Base-by-base conservation (phyloP, 768 basidiomycete genomes). In the Phylloporus sp. region DNA sequence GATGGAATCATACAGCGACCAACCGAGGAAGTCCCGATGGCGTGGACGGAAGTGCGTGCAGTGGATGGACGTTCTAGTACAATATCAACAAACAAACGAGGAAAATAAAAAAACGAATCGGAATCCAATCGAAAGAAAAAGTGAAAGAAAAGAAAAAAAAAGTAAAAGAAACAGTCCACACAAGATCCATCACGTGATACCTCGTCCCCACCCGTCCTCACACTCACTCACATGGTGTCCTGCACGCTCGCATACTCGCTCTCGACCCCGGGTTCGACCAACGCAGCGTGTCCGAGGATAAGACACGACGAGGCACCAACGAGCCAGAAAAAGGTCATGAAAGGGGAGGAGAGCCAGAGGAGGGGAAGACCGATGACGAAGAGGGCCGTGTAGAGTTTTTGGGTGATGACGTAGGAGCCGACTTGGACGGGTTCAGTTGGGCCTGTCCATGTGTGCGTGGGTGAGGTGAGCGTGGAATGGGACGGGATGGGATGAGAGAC, bases 191-290 rank as follows among this genome's bases (percentile, higher is more conserved):
- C n/a, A n/a, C n/a, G n/a, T n/a, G n/a, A n/a, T n/a, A n/a, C n/a
- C n/a, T n/a, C n/a, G n/a, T n/a, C n/a, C n/a, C n/a, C n/a, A n/a
- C n/a, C n/a, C n/a, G n/a, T n/a, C n/a, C n/a, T n/a, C n/a, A n/a
- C n/a, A n/a, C n/a, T n/a, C n/a, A 11, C 21, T 52, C 32, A 57
- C 13, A 86, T 85, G 27, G 63, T 61, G 38, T 86, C 86, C 65
- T 86, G 78, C n/a, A 91, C 85, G 34, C 71, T 61, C 4, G 86
- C 82, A 56, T 96, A 96, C 65, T 95, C 92, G 70, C 86, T 89
- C 70, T 98, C 95, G 44, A 96, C 79, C 22, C 95, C 95, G 3
- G 94, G 95, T 67, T 98, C 95, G 52, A 97, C 81, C 52, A 97
- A 52, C 46, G 78, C 78, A 3, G 95, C 95, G 61, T 98, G 95